Conservation (phyloP, 768 basidiomycete genomes). For the Lactifluus pinguis region DNA sequence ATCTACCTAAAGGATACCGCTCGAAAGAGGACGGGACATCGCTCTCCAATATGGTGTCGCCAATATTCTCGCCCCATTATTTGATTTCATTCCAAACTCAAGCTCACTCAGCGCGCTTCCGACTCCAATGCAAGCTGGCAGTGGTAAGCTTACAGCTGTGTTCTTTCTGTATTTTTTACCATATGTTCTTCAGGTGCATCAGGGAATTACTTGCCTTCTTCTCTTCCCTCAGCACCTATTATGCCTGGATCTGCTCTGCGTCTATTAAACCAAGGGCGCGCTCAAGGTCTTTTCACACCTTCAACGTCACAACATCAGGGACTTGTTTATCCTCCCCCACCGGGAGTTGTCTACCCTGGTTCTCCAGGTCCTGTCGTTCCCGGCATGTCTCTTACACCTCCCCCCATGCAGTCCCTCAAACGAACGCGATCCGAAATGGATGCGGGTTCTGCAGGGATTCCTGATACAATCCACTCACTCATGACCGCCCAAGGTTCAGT, state of each 20-base stretch:
- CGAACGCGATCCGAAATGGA: constrained; percentile 63
- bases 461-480: constrained; percentile 16
- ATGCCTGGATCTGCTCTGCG: constrained; percentile 83
- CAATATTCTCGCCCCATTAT: constrained; percentile 77
- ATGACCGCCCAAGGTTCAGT: constrained; percentile 17
- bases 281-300: constrained; percentile 79
- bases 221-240: constrained; percentile 71
- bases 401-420: constrained; percentile 39
- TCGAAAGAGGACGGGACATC: constrained; percentile 88
- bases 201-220: constrained; percentile 22
- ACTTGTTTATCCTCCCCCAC: constrained; percentile 43
- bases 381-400: constrained; percentile 29
- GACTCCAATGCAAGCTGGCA: constrained; percentile 21
- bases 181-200: background rate
- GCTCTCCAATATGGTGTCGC: constrained; percentile 89
- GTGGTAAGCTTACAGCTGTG: constrained; percentile 1
- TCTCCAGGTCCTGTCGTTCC: constrained; percentile 35
- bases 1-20: constrained; percentile 68
- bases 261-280: constrained; percentile 75
- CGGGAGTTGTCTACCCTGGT: constrained; percentile 40
- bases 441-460: constrained; percentile 29
- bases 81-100: constrained; percentile 83
- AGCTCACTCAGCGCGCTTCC: constrained; percentile 64
- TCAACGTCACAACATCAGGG: constrained; percentile 55
- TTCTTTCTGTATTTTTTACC: background rate